A percentile compares a stretch with the other conserved stretches of the same genome.
Conservation (phyloP, 768 basidiomycete species). For the Kwoniella sp. region DNA sequence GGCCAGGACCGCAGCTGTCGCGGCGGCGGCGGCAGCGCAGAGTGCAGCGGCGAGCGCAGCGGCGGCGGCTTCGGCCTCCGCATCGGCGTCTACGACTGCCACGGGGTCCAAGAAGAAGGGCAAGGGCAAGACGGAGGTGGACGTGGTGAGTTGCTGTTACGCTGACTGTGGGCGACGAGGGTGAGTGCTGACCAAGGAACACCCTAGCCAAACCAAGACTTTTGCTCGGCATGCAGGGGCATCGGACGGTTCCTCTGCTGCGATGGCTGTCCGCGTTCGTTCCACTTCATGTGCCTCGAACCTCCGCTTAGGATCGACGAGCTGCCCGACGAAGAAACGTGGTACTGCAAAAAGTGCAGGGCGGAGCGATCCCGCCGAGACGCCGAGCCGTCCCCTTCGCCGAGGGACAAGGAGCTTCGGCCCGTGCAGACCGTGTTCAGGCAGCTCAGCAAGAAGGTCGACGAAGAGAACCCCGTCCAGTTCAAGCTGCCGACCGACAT, state of each 20-base stretch:
- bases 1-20: conserved; percentile 15
- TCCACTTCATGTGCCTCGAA: conserved; percentile 94
- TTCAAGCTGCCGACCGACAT: conserved; percentile 84
- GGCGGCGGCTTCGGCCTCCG: too few relatives aligned
- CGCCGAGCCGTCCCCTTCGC: conserved; percentile 27
- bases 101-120: conserved; percentile 24
- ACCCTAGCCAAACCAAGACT: conserved; percentile 55
- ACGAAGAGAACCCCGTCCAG: conserved; percentile 68
- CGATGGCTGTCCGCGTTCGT: conserved; percentile 92
- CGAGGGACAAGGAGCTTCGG: conserved; percentile 28
- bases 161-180: too few relatives aligned
- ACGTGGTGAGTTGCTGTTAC: conserved; percentile 16
- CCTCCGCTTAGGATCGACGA: conserved; percentile 87
- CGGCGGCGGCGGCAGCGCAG: neutral
- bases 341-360: conserved; percentile 52
- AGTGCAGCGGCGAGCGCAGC: neutral
- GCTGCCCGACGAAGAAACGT: conserved; percentile 61
- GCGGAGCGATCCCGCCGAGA: conserved; percentile 51
- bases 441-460: conserved; percentile 66
- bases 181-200: too few relatives aligned
- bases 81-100: too few relatives aligned
- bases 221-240: conserved; percentile 53
- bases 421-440: conserved; percentile 44
- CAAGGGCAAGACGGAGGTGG: conserved; percentile 17
- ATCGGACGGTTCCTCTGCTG: conserved; percentile 86